Base-by-base conservation (phyloP, 192 early-diverging fungal genomes). In the Backusella morwellensis region DNA sequence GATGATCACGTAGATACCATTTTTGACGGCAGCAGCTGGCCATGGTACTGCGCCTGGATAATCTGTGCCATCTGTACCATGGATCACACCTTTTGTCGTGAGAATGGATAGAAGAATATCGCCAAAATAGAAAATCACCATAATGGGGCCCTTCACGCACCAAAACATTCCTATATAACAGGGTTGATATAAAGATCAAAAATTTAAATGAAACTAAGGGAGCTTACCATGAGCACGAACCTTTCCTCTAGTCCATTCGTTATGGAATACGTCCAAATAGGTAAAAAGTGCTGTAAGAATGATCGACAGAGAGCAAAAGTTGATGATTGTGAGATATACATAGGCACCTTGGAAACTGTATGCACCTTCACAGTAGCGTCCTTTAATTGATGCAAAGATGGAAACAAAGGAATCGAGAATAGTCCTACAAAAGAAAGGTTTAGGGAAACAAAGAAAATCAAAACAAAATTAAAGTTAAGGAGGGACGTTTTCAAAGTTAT, bases 211-310 rank as follows among this genome's bases (percentile, higher is more conserved):
- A n/a, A 50, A 50, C 3, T 44, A 44, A 44, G 42, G 17, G 29
- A 83, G 79, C 69, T 79, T 72, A 56, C 77, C 82, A 34, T 83
- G 82, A 19, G 82, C 78, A 3, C 34, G 63, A 5, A 79, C 59
- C 29, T 71, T 47, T 8, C 66, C 77, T 23, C 56, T 54, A 8
- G 63, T 21, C 75, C 72, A 83, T 66, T 83, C 82, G 17, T 17
- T 17, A 19, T 77, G 35, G 35, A 76, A 83, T 6, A 83, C 77
- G n/a, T 78, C 78, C 23, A 83, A 32, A 23, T 83, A 83, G 7
- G 78, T 80, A 40, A 83, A 80, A 6, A 83, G 52, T 1, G 82
- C 82, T 14, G 78, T 74, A 52, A 83, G 66, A 50, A 83, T 83
- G 6, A 83, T 1, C 3, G 82, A 80, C 29, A 83, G 50, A 36